Percentiles rank a stretch among this genome's conserved stretches.
Conservation (phyloP, 2,329 filamentous ascomycete species). For the Podosphaera xanthii region DNA sequence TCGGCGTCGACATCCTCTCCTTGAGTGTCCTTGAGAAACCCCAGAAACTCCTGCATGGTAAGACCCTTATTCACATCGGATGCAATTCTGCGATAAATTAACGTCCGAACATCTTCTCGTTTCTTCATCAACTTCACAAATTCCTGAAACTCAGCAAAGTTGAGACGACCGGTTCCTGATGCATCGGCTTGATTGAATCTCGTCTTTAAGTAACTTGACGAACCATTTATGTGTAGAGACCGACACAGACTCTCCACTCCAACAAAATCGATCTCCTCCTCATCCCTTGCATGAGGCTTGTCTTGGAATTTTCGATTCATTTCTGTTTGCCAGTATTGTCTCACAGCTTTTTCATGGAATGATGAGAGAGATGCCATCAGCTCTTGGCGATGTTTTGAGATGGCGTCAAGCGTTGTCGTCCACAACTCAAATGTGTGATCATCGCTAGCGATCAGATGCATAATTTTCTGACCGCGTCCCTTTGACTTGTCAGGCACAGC, state of each 20-base stretch:
- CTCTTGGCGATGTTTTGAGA: slow-evolving; percentile 68
- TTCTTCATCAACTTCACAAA: slow-evolving; percentile 71
- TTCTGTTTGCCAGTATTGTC: slow-evolving; percentile 66
- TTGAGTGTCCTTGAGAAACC: slow-evolving; percentile 53
- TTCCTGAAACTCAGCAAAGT: slow-evolving; percentile 59
- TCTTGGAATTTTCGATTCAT: slow-evolving; percentile 47
- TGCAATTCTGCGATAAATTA: slow-evolving; percentile 41
- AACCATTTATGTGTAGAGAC: slow-evolving; percentile 78
- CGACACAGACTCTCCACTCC: slow-evolving; percentile 70
- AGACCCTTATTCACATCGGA: slow-evolving; percentile 39
- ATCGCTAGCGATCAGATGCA: slow-evolving; percentile 69
- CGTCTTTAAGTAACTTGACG: slow-evolving; percentile 45
- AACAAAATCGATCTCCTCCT: slow-evolving; percentile 52
- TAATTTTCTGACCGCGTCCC: slow-evolving; percentile 44
- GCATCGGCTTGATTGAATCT: slow-evolving; percentile 55
- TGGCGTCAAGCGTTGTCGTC: slow-evolving; percentile 63
- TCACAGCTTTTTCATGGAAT: slow-evolving; percentile 62
- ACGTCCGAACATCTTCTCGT: slow-evolving; percentile 50
- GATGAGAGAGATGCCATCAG: slow-evolving; percentile 77
- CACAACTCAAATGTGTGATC: slow-evolving; percentile 51
- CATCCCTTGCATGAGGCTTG: slow-evolving; percentile 26
- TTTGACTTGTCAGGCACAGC: slow-evolving; percentile 56
- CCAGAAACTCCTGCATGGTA: slow-evolving; percentile 48
- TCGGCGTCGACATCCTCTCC: slow-evolving; percentile 51
- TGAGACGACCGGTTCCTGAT: slow-evolving; percentile 40